Base-by-base conservation (phyloP, 1,284 basidiomycete genomes). In the Singerocomus rubriflavus region DNA sequence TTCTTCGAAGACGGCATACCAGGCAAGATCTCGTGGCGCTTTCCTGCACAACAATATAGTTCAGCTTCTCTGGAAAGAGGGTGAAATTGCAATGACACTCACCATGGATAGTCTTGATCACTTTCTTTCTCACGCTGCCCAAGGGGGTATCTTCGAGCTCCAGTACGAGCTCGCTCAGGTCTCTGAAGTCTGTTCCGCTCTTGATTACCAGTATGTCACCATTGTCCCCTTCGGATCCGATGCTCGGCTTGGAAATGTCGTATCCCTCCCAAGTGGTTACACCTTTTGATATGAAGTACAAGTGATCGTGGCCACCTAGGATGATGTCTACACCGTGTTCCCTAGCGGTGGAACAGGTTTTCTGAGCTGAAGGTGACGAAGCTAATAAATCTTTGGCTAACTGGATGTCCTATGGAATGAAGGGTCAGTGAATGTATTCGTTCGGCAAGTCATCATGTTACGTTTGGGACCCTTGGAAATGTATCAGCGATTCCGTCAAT, bases 131-230 rank as follows among this genome's bases (percentile, higher is more conserved):
- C 2, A 91, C 70, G 55, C 82, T 85, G 2, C 82, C 83, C 32
- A 73, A 66, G 1, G 84, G 79, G 1, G 84, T 78, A 44, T 81
- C 73, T 32, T 75, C 73, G 4, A 96, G 71, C 50, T 83, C 80
- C 16, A 96, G 69, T 0, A 68, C 73, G 37, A 93, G 73, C 54
- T 90, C 85, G 44, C 89, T 91, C 26, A 96, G 71, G 56, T 96
- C 92, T 31, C 90, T 81, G 67, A 97, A 97, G 69, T 97, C 93
- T 6, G 88, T 91, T 6, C 93, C 93, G 56, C 88, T 92, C 68
- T 97, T 97, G 57, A 94, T 71, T 13, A 91, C 76, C 31, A 85
- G 76, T 53, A 86, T 69, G 37, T 90, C 83, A 4, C 88, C 88
- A 2, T 81, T 61, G 64, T 96, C 93, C 13, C 75, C 75, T 62